Evolutionary conservation across 2,329 filamentous ascomycete species (phyloP), one percentile per base, ranked within the genome.

Genomic region (Xylariomycetidae sp.): DNA sequence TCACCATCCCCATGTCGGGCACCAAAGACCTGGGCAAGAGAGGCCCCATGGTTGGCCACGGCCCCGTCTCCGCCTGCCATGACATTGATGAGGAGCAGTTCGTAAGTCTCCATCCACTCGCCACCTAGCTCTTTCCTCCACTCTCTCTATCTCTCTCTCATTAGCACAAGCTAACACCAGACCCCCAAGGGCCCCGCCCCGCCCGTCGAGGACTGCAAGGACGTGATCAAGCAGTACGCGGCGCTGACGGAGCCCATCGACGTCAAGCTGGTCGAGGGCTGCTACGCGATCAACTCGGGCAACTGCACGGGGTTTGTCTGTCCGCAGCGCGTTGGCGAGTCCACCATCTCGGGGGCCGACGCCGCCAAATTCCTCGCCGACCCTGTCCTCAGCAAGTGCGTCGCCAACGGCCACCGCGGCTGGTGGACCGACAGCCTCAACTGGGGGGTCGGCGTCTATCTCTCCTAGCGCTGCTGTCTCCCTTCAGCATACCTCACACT

Each of bases 231-330:
- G 13, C 38, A 47, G 18, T 49, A 48, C 29, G 34, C 38, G 19
- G 38, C 43, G 13, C 38, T 45, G 12, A 36, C 43, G 7, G 37
- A 23, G 9, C 36, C 40, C 14, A 53, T 53, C 32, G 37, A 38
- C 10, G 42, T 54, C 35, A 41, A 48, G 19, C 39, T 51, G n/a
- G 34, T 43, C 23, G 41, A 47, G 19, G 50, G 50, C 20, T 54
- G 51, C 36, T 43, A 42, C 32, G 32, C 46, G 18, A 43, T 43
- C 14, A 34, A 34, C 20, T 50, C 44, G 2, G 50, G 49, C 23
- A 53, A 50, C 29, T 54, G 51, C 38, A 53, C 49, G 7, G 51
- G 40, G 3, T 40, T 46, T 0, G 42, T 51, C 15, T 54, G 51
- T 26, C 51, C 51, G 16, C 49, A 52, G 36, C 44, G 43, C 8